These are phyloP conservation scores for Calonectria henricotiae DNA, from an alignment of 2,329 filamentous ascomycete genomes.

Conservation along the genomic window DNA sequence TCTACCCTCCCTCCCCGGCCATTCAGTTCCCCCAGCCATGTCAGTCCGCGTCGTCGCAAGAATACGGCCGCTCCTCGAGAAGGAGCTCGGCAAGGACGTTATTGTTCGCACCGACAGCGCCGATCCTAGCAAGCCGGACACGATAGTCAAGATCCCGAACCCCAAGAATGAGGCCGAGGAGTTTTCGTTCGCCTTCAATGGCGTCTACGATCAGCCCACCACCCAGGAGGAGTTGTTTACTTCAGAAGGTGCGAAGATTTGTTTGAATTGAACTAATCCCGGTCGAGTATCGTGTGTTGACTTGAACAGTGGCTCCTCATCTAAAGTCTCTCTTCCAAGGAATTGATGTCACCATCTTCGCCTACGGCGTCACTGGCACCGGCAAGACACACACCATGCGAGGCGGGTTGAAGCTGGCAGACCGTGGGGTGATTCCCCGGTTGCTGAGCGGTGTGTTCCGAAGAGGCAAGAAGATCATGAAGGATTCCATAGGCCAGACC, in stretches of 20 bases:
- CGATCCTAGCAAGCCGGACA: slow-evolving; percentile 74
- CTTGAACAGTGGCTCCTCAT: slow-evolving; percentile 82
- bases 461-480: slow-evolving; percentile 86
- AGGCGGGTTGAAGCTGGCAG: slow-evolving; percentile 87
- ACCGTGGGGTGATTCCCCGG: slow-evolving; percentile 90
- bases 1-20: slow-evolving; percentile 32
- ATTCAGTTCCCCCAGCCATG: slow-evolving; percentile 60
- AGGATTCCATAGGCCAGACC: slow-evolving; percentile 81
- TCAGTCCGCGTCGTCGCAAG: slow-evolving; percentile 90
- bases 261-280: slow-evolving; percentile 23
- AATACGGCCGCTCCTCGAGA: slow-evolving; percentile 88
- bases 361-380: slow-evolving; percentile 93
- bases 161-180: slow-evolving; percentile 93
- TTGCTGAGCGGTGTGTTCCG: slow-evolving; percentile 90
- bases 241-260: slow-evolving; percentile 78
- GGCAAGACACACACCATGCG: slow-evolving; percentile 98
- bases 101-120: slow-evolving; percentile 82
- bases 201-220: slow-evolving; percentile 86
- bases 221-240: slow-evolving; percentile 92
- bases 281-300: slow-evolving; percentile 47
- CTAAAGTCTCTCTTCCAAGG: slow-evolving; percentile 94
- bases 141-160: slow-evolving; percentile 89
- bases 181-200: slow-evolving; percentile 95
- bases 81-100: slow-evolving; percentile 88
- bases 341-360: slow-evolving; percentile 90